phyloP scores from a whole-genome alignment of 768 basidiomycete species.

The Hortiboletus flavorubellus region DNA sequence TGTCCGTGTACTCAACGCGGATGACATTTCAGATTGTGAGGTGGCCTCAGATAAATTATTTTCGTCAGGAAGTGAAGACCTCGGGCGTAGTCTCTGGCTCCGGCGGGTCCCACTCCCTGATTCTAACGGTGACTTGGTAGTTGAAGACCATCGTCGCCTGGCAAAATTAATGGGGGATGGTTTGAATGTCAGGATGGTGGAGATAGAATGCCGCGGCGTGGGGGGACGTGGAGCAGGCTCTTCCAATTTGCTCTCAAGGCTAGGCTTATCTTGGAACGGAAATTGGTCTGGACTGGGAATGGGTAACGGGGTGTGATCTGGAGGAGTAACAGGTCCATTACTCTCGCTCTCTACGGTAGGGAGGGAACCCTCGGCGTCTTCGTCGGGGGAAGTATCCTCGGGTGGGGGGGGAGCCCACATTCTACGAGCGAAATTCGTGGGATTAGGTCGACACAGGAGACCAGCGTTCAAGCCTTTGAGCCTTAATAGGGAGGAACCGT shows the following conservation, averaged over 20 bases:
- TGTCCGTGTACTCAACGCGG: slow-evolving; percentile 31
- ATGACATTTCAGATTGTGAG: slow-evolving; percentile 27
- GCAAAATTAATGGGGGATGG: slow-evolving; percentile 66
- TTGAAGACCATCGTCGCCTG: slow-evolving; percentile 55
- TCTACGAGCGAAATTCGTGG: slow-evolving; percentile 54
- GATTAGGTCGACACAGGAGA: slow-evolving; percentile 57
- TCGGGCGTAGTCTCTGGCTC: slow-evolving; percentile 35
- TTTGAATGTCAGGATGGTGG: slow-evolving; percentile 50
- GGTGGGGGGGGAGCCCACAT: slow-evolving; percentile 48
- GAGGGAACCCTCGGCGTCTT: slow-evolving; percentile 31
- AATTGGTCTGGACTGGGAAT: slow-evolving; percentile 34
- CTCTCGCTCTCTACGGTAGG: slow-evolving; percentile 46
- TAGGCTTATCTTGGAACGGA: slow-evolving; percentile 18
- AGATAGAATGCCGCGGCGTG: slow-evolving; percentile 27
- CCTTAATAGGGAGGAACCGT: slow-evolving; percentile 23
- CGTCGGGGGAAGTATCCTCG: slow-evolving; percentile 35
- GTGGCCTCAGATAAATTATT: slow-evolving; percentile 28
- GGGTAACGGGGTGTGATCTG: slow-evolving; percentile 45
- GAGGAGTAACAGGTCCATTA: slow-evolving; percentile 54
- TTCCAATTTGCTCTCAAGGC: slow-evolving; percentile 20
- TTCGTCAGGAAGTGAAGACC: slow-evolving; percentile 27
- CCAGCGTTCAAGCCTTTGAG: slow-evolving; percentile 40
- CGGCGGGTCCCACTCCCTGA: slow-evolving; percentile 34
- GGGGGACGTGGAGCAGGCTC: slow-evolving; percentile 22
- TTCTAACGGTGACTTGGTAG: slow-evolving; percentile 34